Percentiles rank a stretch among this genome's conserved stretches.
These are phyloP conservation scores for Debaryomyces nepalensis DNA, from an alignment of 1,139 yeast genomes.

Conservation along the genomic window DNA sequence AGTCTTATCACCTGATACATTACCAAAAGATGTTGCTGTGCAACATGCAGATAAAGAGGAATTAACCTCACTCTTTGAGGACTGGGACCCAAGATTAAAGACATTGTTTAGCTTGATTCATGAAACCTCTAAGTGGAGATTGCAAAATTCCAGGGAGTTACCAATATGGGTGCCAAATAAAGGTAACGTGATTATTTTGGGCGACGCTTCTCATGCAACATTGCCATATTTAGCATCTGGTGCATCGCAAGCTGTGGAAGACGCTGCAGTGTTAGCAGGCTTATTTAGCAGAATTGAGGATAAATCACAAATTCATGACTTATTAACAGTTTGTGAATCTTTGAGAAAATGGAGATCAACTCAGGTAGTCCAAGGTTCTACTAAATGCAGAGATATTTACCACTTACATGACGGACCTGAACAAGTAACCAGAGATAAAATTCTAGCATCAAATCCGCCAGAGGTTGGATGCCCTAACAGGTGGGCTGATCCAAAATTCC, in stretches of 20 bases:
- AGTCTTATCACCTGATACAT: slow-evolving; percentile 29
- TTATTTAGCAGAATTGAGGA: slow-evolving; percentile 18
- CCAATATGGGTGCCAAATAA: slow-evolving; percentile 24
- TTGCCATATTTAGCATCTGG: slow-evolving; percentile 47
- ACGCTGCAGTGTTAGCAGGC: slow-evolving; percentile 28
- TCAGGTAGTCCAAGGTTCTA: slow-evolving; percentile 27
- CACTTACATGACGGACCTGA: slow-evolving; percentile 31
- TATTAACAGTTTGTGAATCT: slow-evolving; percentile 21
- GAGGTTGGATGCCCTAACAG: slow-evolving; percentile 29
- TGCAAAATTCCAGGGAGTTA: slow-evolving; percentile 32
- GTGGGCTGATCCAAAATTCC: slow-evolving; percentile 33
- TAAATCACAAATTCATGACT: slow-evolving; percentile 21
- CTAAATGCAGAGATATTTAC: slow-evolving; percentile 27
- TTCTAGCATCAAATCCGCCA: slow-evolving; percentile 19
- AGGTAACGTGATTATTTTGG: slow-evolving; percentile 33
- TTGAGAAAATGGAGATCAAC: slow-evolving; percentile 31
- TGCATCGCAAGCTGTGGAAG: slow-evolving; percentile 46
- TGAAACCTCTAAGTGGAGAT: slow-evolving; percentile 33
- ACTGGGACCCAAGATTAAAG: slow-evolving; percentile 35
- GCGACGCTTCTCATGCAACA: slow-evolving; percentile 48
- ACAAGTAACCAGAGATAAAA: slow-evolving; percentile 26
- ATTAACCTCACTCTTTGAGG: slow-evolving; percentile 26
- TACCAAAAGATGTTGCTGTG: slow-evolving; percentile 25
- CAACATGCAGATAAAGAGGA: slow-evolving; percentile 28
- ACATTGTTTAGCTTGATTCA: slow-evolving; percentile 26